Conservation (phyloP, 345 rosid species). For the Lepidium africanum region DNA sequence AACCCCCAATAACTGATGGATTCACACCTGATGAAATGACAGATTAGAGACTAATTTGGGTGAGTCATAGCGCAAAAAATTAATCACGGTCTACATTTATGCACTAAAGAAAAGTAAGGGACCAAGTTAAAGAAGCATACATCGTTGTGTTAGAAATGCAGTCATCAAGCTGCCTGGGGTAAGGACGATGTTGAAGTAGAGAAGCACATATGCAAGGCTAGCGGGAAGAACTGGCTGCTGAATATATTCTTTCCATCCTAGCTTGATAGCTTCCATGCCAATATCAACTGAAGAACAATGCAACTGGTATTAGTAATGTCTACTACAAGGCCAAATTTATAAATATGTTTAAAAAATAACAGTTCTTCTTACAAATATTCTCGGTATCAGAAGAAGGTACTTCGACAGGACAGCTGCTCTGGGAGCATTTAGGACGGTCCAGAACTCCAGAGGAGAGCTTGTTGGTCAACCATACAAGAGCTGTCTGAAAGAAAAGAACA, state of each 20-base stretch:
- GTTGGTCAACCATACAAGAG: constrained; percentile 72
- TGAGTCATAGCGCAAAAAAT: background rate
- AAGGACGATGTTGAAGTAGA: constrained; percentile 81
- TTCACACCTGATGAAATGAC: constrained; percentile 49
- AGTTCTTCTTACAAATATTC: constrained; percentile 43
- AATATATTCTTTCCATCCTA: constrained; percentile 91
- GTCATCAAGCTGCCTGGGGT: constrained; percentile 95
- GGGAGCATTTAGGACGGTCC: constrained; percentile 63
- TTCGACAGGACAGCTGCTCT: constrained; percentile 28
- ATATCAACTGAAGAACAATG: constrained; percentile 31
- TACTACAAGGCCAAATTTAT: background rate
- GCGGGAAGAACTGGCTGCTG: constrained; percentile 97
- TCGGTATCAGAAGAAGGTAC: constrained; percentile 25
- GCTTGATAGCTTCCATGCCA: constrained; percentile 76
- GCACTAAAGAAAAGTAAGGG: background rate
- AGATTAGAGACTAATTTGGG: background rate
- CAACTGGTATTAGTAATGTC: constrained; percentile 1
- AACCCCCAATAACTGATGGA: constrained; percentile 85
- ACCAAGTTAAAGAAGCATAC: constrained; percentile 30
- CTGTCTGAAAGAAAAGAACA: constrained; percentile 38
- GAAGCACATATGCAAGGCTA: constrained; percentile 84
- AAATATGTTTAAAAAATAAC: background rate
- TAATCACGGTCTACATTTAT: background rate
- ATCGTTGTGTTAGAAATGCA: constrained; percentile 82
- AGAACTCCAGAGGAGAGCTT: constrained; percentile 83